A percentile compares a stretch with the other conserved stretches of the same genome.
These are phyloP conservation scores for Lanmaoa pseudosensibilis DNA, from an alignment of 768 basidiomycete species.

Conservation along the genomic window DNA sequence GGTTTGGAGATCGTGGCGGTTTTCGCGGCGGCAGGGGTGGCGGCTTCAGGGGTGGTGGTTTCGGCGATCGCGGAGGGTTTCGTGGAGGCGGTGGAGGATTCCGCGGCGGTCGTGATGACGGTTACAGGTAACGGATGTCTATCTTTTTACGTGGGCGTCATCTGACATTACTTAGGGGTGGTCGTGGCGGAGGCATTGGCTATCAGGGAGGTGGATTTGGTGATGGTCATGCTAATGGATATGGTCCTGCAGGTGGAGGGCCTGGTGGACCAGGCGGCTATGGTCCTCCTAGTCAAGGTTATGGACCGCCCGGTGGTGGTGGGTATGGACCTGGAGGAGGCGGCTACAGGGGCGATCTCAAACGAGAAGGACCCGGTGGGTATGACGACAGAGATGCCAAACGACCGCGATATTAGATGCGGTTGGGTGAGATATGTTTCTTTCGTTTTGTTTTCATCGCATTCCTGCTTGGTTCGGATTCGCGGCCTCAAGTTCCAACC, in stretches of 20 bases:
- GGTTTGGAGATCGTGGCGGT: conserved; percentile 37
- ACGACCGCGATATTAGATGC: conserved; percentile 73
- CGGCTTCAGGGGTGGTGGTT: conserved; percentile 47
- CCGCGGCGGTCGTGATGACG: conserved; percentile 42
- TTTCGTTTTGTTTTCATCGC: conserved; percentile 24
- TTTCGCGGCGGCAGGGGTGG: conserved; percentile 44
- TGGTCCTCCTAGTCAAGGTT: conserved; percentile 39
- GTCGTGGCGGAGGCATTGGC: conserved; percentile 73
- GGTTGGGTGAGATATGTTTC: conserved; percentile 37
- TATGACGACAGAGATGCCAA: conserved; percentile 82
- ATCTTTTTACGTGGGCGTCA: conserved; percentile 2
- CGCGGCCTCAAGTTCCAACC: conserved; percentile 25
- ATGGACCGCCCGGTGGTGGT: conserved; percentile 49
- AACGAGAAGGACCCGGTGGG: conserved; percentile 71
- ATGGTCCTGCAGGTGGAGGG: conserved; percentile 48
- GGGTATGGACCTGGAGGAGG: conserved; percentile 48
- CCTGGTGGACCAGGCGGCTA: conserved; percentile 45
- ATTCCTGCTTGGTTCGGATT: conserved; percentile 24
- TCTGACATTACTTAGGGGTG: conserved; percentile 43
- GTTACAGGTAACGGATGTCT: conserved; percentile 47
- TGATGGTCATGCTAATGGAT: conserved; percentile 54
- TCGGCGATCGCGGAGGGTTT: conserved; percentile 43
- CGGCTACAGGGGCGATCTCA: conserved; percentile 71
- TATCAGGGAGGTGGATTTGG: conserved; percentile 61
- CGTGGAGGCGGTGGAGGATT: conserved; percentile 38